Evolutionary conservation across 176 grass and related monocot species (phyloP), one percentile per base, ranked within the genome.

Genomic region (Musa schizocarpa): DNA sequence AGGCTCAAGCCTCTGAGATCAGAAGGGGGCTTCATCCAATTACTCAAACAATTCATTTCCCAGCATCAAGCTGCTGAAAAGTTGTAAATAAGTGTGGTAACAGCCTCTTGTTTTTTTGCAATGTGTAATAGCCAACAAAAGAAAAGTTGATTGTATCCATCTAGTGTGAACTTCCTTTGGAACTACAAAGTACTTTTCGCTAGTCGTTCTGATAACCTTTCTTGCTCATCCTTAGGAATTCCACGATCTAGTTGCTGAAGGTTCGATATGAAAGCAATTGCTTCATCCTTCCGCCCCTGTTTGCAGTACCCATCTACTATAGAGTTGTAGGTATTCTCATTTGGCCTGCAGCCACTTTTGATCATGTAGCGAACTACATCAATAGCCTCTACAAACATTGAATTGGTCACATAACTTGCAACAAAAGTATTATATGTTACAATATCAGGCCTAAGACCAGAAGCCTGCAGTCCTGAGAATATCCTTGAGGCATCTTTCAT

Each of bases 351-450:
- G 3, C 80, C 86, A 72, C 86, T 86, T 57, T 82, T 66, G 65
- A 87, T 72, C 95, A 93, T 84, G 50, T 93, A 98, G 21, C 78
- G 57, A 59, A 91, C 80, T 53, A 93, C 77, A 81, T 98, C 90
- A 78, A 87, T 84, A 74, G 88, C 90, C 77, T 93, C 95, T 16
- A 77, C 82, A 82, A 91, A 91, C 95, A 98, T 89, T 20, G 82
- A 79, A 58, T 85, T 91, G 26, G 84, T 71, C 1, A 89, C 84
- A 85, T 98, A 98, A 71, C 95, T 89, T 59, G 87, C 82, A 76
- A 98, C 81, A 81, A 98, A 98, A 23, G 80, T 89, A 87, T 98
- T 98, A 77, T 98, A 98, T 9, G 95, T 93, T 17, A 93, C 86
- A 74, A 89, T 78, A 87, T 98, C 85, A 72, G 90, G 90, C 75